phyloP scores from a whole-genome alignment of 1,284 basidiomycete species.

The Leccinum pallidistipes region DNA sequence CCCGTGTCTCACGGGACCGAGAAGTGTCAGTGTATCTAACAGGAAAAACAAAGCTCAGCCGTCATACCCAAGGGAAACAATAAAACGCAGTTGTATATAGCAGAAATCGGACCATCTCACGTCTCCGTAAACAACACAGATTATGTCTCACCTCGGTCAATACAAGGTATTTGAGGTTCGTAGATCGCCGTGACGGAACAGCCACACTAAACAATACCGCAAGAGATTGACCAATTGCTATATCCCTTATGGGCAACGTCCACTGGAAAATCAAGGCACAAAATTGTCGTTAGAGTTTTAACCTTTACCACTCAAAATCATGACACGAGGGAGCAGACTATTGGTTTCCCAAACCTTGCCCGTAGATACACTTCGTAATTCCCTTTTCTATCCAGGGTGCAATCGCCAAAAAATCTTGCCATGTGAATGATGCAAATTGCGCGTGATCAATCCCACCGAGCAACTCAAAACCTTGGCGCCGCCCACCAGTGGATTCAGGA shows the following conservation, averaged over 20 bases:
- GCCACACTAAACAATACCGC: slow-evolving; percentile 19
- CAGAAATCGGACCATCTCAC: slow-evolving; percentile 3
- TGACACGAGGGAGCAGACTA: slow-evolving; percentile 8
- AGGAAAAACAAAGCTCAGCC: slow-evolving; percentile 27
- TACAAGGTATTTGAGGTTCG: slow-evolving; percentile 14
- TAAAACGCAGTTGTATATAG: slow-evolving; percentile 13
- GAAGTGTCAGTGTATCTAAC: slow-evolving; percentile 7
- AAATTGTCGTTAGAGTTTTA: background rate
- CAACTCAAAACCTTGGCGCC: slow-evolving; percentile 51
- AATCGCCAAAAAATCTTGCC: slow-evolving; percentile 65
- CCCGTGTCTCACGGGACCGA: slow-evolving; percentile 11
- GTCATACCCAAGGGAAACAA: slow-evolving; percentile 22
- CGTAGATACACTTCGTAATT: slow-evolving; percentile 62
- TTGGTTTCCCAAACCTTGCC: slow-evolving; percentile 64
- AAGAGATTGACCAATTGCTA: slow-evolving; percentile 2
- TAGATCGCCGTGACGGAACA: slow-evolving; percentile 12
- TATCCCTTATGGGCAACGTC: slow-evolving; percentile 1
- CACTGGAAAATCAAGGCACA: slow-evolving; percentile 12
- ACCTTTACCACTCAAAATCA: background rate
- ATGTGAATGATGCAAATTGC: slow-evolving; percentile 68
- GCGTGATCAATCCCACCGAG: slow-evolving; percentile 47
- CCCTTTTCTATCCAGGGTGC: slow-evolving; percentile 74
- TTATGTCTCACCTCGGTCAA: slow-evolving; percentile 36
- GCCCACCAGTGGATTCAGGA: slow-evolving; percentile 37
- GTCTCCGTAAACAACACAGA: slow-evolving; percentile 19